phyloP scores from a whole-genome alignment of 2,329 filamentous ascomycete genomes.

The Fusarium zealandicum region DNA sequence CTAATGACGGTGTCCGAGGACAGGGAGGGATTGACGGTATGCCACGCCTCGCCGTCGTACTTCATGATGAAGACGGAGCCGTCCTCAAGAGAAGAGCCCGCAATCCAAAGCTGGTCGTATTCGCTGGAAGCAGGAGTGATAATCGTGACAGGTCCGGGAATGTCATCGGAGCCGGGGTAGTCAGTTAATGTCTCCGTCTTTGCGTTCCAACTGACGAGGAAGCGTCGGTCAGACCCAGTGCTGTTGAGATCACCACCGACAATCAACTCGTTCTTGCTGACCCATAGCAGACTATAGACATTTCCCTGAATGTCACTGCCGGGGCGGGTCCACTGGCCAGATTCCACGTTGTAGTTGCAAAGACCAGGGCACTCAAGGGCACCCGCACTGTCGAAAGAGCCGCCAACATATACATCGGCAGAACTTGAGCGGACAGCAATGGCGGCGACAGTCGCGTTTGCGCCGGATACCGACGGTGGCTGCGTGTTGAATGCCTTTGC shows the following conservation, averaged over 20 bases:
- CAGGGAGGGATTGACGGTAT: constrained; percentile 68
- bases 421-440: constrained; percentile 76
- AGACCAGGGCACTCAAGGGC: constrained; percentile 82
- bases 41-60: constrained; percentile 78
- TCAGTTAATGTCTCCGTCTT: constrained; percentile 70
- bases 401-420: constrained; percentile 83
- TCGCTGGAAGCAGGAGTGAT: constrained; percentile 77
- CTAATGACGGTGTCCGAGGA: constrained; percentile 72
- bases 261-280: constrained; percentile 72
- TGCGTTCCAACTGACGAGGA: constrained; percentile 76
- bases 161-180: constrained; percentile 65
- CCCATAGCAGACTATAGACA: constrained; percentile 79
- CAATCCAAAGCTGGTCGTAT: constrained; percentile 79
- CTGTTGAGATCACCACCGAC: constrained; percentile 79
- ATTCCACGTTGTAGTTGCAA: constrained; percentile 77
- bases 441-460: constrained; percentile 74
- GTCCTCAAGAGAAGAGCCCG: constrained; percentile 70
- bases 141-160: constrained; percentile 82
- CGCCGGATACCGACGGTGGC: constrained; percentile 76
- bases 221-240: constrained; percentile 66
- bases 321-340: constrained; percentile 80
- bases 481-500: constrained; percentile 71
- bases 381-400: constrained; percentile 83
- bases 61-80: constrained; percentile 81
- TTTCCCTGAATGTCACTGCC: constrained; percentile 75